Evolutionary conservation across 1,284 basidiomycete genomes (phyloP), one percentile per base, ranked within the genome.

Genomic region (Puccinia horiana): DNA sequence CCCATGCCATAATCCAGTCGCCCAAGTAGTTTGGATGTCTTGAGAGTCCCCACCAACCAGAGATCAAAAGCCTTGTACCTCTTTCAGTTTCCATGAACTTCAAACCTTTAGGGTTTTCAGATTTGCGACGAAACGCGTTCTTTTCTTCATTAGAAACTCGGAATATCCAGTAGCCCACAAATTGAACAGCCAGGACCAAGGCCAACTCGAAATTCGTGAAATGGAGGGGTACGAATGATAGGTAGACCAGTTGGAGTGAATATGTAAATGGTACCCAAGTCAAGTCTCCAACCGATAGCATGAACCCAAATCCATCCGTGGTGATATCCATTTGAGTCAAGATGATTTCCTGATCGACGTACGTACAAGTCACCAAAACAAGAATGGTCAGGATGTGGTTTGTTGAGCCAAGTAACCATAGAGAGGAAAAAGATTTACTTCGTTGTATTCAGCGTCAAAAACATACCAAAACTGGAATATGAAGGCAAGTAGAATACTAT

Each of bases 281-380:
- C 35, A 98, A 90, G 87, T 99, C 95, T 69, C 96, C 97, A 73
- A 97, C 91, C 2, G 94, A 89, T 44, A 99, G 92, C 97, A 99
- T 99, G 90, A 96, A 98, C 9, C 97, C 97, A 85, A 99, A 98
- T 5, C 96, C 96, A 85, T 99, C 97, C 40, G 94, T 94, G 11
- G 93, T 96, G 86, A 99, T 97, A 87, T 99, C 96, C 95, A 99
- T 98, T 26, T 94, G 95, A 12, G 94, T 96, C 83, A 99, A 90
- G 85, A 99, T 91, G 14, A 93, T 92, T 29, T 88, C 84, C 89
- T 90, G 83, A 32, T 16, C n/a, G n/a, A 42, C 26, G 4, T 20
- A 23, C 5, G 54, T 56, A 26, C 54, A 56, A 56, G 23, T 40
- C 37, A 49, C n/a, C n/a, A 14, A n/a, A 12, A 49, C 32, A 65